Percentiles rank a stretch among this genome's conserved stretches.
phyloP scores from a whole-genome alignment of 2,329 filamentous ascomycete genomes.

The Fusarium tjaetaba region DNA sequence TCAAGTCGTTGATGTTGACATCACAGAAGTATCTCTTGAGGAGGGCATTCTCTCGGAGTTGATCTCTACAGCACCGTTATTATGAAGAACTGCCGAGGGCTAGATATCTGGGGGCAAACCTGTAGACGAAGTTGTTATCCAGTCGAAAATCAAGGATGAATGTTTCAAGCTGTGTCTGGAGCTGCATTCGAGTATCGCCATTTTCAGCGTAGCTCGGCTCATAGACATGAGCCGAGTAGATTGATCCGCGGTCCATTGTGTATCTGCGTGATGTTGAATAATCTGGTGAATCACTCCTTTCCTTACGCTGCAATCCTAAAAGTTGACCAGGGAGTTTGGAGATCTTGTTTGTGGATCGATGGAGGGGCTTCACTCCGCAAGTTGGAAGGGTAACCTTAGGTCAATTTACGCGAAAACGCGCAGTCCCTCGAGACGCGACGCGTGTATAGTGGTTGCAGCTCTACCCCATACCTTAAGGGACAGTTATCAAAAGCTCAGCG shows the following conservation, averaged over 20 bases:
- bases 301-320: slow-evolving; percentile 18
- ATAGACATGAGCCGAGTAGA: slow-evolving; percentile 86
- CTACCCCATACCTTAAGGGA: no score
- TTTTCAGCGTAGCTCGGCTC: slow-evolving; percentile 71
- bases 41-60: slow-evolving; percentile 93
- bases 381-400: slow-evolving; percentile 38
- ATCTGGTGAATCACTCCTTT: slow-evolving; percentile 5
- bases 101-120: slow-evolving; percentile 62
- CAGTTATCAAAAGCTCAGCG: background rate
- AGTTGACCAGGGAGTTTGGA: slow-evolving; percentile 28
- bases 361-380: slow-evolving; percentile 39
- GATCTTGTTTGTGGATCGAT: slow-evolving; percentile 38
- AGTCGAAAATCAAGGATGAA: slow-evolving; percentile 95
- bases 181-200: slow-evolving; percentile 75
- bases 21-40: slow-evolving; percentile 96
- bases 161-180: slow-evolving; percentile 83
- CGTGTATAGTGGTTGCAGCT: slow-evolving; percentile 46
- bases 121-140: slow-evolving; percentile 94
- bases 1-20: slow-evolving; percentile 93
- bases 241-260: slow-evolving; percentile 85
- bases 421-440: slow-evolving; percentile 37
- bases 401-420: slow-evolving; percentile 38
- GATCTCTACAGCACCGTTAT: slow-evolving; percentile 71
- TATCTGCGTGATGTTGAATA: slow-evolving; percentile 9
- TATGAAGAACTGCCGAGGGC: background rate